These are phyloP conservation scores for Pyrus communis DNA, from an alignment of 306 rosid species.

Conservation along the genomic window DNA sequence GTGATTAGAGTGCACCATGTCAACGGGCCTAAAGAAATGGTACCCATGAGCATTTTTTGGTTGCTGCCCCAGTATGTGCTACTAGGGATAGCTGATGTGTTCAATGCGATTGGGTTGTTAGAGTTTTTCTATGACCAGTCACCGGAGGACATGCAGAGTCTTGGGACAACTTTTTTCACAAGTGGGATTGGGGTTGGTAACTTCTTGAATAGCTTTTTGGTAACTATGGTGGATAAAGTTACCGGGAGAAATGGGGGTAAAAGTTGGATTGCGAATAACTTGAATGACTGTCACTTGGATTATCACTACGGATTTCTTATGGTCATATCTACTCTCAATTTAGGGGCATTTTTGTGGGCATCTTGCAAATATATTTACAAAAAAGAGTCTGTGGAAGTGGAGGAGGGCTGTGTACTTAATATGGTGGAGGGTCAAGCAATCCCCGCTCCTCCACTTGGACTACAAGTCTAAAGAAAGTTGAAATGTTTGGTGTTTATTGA, in stretches of 20 bases:
- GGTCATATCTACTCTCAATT: slow-evolving; percentile 40
- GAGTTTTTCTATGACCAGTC: slow-evolving; percentile 83
- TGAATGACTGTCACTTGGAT: slow-evolving; percentile 61
- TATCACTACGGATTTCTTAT: slow-evolving; percentile 57
- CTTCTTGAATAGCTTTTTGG: slow-evolving; percentile 52
- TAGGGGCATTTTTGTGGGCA: slow-evolving; percentile 41
- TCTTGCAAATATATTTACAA: slow-evolving; percentile 45
- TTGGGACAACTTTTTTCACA: slow-evolving; percentile 67
- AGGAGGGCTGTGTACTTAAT: slow-evolving; percentile 10
- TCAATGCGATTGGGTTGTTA: slow-evolving; percentile 51
- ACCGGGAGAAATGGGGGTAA: slow-evolving; percentile 35
- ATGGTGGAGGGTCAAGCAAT: slow-evolving; percentile 20
- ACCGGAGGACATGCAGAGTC: slow-evolving; percentile 71
- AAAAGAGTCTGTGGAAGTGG: slow-evolving; percentile 25
- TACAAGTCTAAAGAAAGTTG: slow-evolving; percentile 18
- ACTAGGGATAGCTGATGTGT: slow-evolving; percentile 55
- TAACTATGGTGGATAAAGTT: slow-evolving; percentile 43
- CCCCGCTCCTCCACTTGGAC: slow-evolving; percentile 33
- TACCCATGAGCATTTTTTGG: slow-evolving; percentile 80
- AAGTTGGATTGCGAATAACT: slow-evolving; percentile 61
- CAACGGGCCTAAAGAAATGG: slow-evolving; percentile 36
- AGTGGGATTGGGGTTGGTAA: slow-evolving; percentile 67
- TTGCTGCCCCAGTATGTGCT: slow-evolving; percentile 56
- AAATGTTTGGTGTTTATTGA: background rate
- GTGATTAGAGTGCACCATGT: slow-evolving; percentile 29